Evolutionary conservation across 208 protist species (phyloP).

Genomic region (Tritrichomonas foetus): DNA sequence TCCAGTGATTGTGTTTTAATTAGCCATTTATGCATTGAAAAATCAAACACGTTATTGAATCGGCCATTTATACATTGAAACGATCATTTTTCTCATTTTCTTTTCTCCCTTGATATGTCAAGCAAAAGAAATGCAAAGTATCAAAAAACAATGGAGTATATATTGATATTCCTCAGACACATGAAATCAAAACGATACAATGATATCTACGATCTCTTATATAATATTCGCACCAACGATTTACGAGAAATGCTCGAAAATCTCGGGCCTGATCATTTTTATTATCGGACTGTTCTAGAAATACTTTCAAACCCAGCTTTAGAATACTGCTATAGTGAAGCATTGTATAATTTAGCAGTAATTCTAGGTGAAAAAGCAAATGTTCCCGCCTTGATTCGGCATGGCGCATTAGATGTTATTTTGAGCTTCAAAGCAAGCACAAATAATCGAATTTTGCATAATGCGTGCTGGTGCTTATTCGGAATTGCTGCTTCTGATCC

Average conservation of each 20-base stretch:
- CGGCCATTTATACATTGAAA: too few relatives aligned
- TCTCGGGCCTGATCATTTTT: background rate
- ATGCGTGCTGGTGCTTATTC: background rate
- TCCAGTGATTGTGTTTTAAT: too few relatives aligned
- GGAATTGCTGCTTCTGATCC: background rate
- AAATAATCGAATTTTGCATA: background rate
- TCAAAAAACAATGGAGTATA: too few relatives aligned
- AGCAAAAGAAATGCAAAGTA: too few relatives aligned
- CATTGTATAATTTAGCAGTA: slow-evolving; percentile 37
- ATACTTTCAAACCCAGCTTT: background rate
- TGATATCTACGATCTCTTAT: background rate
- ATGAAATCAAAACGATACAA: background rate
- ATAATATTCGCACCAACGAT: slow-evolving; percentile 2
- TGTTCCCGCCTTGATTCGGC: background rate
- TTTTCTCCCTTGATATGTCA: too few relatives aligned
- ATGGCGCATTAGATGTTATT: background rate
- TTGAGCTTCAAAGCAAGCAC: background rate
- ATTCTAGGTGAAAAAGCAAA: background rate
- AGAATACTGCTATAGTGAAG: background rate
- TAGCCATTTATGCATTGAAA: too few relatives aligned
- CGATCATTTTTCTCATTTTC: too few relatives aligned
- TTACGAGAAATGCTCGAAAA: background rate
- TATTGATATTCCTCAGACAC: too few relatives aligned
- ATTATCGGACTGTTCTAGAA: background rate
- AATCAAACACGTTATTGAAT: too few relatives aligned